phyloP scores from a whole-genome alignment of 331 rosid genomes.

The Quercus lobata region DNA sequence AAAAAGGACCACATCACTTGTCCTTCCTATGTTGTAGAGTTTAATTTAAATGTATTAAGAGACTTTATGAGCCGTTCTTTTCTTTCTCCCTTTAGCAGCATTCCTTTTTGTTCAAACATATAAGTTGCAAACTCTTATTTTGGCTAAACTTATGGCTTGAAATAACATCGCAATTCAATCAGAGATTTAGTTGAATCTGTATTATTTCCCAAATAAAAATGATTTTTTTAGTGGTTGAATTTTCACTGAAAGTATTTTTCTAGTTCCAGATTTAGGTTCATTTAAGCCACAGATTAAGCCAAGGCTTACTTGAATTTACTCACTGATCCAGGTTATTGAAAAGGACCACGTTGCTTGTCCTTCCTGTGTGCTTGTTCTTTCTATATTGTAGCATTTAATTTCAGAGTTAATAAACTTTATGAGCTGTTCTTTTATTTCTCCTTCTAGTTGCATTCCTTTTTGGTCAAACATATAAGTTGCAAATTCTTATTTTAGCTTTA shows the following conservation, averaged over 20 bases:
- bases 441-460: background rate
- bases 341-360: constrained; percentile 73
- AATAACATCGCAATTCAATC: background rate
- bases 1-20: constrained; percentile 83
- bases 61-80: no score
- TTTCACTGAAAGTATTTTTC: background rate
- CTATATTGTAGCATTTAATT: background rate
- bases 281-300: background rate
- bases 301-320: background rate
- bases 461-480: background rate
- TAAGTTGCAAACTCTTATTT: background rate
- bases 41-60: background rate
- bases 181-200: background rate
- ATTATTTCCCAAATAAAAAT: background rate
- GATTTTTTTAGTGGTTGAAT: background rate
- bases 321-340: constrained; percentile 65
- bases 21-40: background rate
- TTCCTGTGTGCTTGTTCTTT: background rate
- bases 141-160: background rate
- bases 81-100: background rate
- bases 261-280: background rate
- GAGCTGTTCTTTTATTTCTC: background rate
- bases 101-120: background rate
- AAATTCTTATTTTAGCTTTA: background rate
- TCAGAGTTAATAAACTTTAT: background rate